Evolutionary conservation across 129 eudicot species (phyloP).

Genomic region (Scalesia atractyloides): DNA sequence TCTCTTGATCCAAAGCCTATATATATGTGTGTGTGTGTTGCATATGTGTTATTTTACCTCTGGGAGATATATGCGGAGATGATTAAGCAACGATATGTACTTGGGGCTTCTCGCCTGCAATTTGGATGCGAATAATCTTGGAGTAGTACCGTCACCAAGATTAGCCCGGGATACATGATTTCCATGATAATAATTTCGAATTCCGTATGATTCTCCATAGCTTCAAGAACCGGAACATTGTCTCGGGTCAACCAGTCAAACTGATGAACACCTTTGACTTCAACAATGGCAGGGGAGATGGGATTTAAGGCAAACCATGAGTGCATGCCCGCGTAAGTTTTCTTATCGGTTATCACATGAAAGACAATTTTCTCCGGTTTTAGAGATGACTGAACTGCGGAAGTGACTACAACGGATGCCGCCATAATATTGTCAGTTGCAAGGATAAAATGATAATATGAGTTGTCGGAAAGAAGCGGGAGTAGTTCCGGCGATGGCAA

Average conservation of each 20-base stretch:
- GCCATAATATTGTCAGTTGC: slow-evolving; percentile 96
- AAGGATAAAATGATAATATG: slow-evolving; percentile 76
- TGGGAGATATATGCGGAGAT: slow-evolving; percentile 97
- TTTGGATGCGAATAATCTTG: slow-evolving; percentile 84
- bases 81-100: slow-evolving; percentile 94
- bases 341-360: slow-evolving; percentile 94
- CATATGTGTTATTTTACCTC: slow-evolving; percentile 55
- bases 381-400: slow-evolving; percentile 75
- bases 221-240: slow-evolving; percentile 98
- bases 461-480: slow-evolving; percentile 91
- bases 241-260: slow-evolving; percentile 99
- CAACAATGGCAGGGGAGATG: slow-evolving; percentile 83
- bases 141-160: slow-evolving; percentile 69
- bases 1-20: no score
- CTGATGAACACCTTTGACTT: slow-evolving; percentile 98
- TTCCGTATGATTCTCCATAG: slow-evolving; percentile 82
- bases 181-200: slow-evolving; percentile 87
- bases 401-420: slow-evolving; percentile 94
- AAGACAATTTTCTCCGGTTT: slow-evolving; percentile 82
- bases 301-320: slow-evolving; percentile 99
- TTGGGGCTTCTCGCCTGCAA: slow-evolving; percentile 98
- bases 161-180: slow-evolving; percentile 79
- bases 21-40: no score
- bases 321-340: slow-evolving; percentile 99
- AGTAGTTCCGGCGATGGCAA: slow-evolving; percentile 94